These are phyloP conservation scores for Trichosporon coremiiforme DNA, from an alignment of 1,284 basidiomycete genomes.

Conservation along the genomic window DNA sequence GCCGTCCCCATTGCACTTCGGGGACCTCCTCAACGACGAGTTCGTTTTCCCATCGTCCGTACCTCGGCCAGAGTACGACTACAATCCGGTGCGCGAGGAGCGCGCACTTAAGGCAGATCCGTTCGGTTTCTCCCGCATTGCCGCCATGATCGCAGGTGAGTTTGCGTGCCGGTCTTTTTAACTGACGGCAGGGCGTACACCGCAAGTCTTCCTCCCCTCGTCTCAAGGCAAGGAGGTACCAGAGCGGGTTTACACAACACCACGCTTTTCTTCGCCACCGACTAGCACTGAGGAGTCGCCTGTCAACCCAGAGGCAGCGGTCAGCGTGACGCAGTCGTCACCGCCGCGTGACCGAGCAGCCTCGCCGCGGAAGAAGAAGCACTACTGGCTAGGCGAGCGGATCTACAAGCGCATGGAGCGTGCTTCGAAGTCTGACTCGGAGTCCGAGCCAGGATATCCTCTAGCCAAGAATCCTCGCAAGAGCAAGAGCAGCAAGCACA, in stretches of 20 bases:
- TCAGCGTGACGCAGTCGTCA: neutral
- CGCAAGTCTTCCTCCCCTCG: neutral
- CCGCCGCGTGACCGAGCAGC: neutral
- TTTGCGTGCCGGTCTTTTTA: no score
- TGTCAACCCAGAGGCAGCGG: no score
- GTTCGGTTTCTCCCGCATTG: neutral
- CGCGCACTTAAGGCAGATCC: neutral
- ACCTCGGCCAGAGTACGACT: neutral
- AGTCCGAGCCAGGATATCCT: no score
- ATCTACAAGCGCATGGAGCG: neutral
- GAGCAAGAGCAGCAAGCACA: neutral
- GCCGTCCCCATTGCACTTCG: neutral
- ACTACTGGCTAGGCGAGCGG: constrained; percentile 8
- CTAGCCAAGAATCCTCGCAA: neutral
- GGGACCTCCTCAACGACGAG: neutral
- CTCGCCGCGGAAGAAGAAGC: neutral
- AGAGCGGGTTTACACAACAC: neutral
- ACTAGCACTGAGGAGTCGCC: neutral
- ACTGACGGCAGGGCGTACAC: neutral
- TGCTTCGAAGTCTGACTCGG: neutral
- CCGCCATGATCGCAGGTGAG: neutral
- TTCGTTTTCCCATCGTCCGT: neutral
- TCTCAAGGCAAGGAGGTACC: neutral
- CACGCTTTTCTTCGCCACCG: neutral
- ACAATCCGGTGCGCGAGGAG: neutral